Evolutionary conservation across 139 green algal genomes (phyloP), one percentile per base, ranked within the genome.

Genomic region (Chlamydomonas applanata): DNA sequence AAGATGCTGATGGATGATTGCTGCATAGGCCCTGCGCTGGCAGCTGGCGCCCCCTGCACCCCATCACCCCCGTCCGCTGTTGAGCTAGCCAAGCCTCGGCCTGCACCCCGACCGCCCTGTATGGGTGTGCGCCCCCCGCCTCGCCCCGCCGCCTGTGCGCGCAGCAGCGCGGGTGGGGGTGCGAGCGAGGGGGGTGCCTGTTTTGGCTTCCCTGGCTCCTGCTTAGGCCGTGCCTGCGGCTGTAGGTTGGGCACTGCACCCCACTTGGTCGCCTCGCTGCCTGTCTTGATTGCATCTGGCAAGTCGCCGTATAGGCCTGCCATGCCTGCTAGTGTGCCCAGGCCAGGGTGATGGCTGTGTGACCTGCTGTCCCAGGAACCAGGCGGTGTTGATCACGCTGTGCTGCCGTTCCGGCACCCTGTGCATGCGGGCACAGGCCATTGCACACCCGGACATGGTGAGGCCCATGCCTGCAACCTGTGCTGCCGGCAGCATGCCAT

Each of bases 271-370:
- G 54, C 54, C 7, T 64, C 57, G 11, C 19, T 27, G 17, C 11
- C 46, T 1, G 33, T 46, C 24, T 65, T 64, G 52, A 89, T 88
- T 1, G 84, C 84, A 9, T 79, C 54, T 1, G 87, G 87, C 16
- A 91, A 67, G 73, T 88, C 82, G 3, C 80, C 87, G 30, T 91
- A 91, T 0, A 91, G 72, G 59, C 78, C 79, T 66, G 82, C 79
- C 36, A 44, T 52, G 46, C 36, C 25, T n/a, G n/a, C n/a, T n/a
- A n/a, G n/a, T n/a, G n/a, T n/a, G n/a, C n/a, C n/a, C n/a, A n/a
- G n/a, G n/a, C n/a, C n/a, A n/a, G n/a, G n/a, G n/a, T n/a, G n/a
- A n/a, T n/a, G n/a, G n/a, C n/a, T n/a, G n/a, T n/a, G n/a, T n/a
- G n/a, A n/a, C n/a, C n/a, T n/a, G n/a, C n/a, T n/a, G n/a, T n/a